These are phyloP conservation scores for Stropharia rugosoannulata DNA, from an alignment of 768 basidiomycete genomes.

Conservation along the genomic window DNA sequence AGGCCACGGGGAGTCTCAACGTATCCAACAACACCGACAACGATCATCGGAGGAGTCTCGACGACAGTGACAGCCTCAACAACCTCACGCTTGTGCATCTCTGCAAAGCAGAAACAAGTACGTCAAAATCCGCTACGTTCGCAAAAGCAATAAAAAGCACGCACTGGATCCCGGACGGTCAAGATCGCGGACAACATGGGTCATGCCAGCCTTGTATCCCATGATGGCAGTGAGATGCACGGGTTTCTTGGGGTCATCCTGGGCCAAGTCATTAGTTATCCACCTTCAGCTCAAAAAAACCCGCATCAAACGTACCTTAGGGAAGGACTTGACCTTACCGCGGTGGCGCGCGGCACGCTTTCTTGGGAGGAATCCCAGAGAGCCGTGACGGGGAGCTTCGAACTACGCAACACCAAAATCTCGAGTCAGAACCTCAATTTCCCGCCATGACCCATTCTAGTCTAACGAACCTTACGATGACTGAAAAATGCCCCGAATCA, in stretches of 20 bases:
- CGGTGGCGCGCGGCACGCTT: slow-evolving; percentile 97
- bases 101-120: slow-evolving; percentile 38
- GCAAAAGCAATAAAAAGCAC: slow-evolving; percentile 31
- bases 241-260: slow-evolving; percentile 99
- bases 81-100: slow-evolving; percentile 99
- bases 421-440: slow-evolving; percentile 10
- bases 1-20: slow-evolving; percentile 99
- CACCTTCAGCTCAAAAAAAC: slow-evolving; percentile 7
- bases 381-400: slow-evolving; percentile 98
- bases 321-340: slow-evolving; percentile 99
- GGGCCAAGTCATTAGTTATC: background rate
- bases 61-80: slow-evolving; percentile 96
- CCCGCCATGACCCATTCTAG: background rate
- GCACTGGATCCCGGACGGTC: slow-evolving; percentile 98
- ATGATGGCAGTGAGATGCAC: slow-evolving; percentile 97
- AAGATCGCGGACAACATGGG: slow-evolving; percentile 97
- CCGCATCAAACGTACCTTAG: slow-evolving; percentile 64
- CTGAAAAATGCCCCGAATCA: slow-evolving; percentile 33
- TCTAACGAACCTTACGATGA: slow-evolving; percentile 79
- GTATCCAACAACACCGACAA: slow-evolving; percentile 98
- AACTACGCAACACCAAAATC: slow-evolving; percentile 50
- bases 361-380: slow-evolving; percentile 94
- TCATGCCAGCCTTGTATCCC: slow-evolving; percentile 99
- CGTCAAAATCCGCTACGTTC: background rate
- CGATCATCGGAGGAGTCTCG: slow-evolving; percentile 95